A percentile compares a stretch with the other conserved stretches of the same genome.
These are phyloP conservation scores for Rhodotorula mucilaginosa DNA, from an alignment of 1,284 basidiomycete genomes.

Conservation along the genomic window DNA sequence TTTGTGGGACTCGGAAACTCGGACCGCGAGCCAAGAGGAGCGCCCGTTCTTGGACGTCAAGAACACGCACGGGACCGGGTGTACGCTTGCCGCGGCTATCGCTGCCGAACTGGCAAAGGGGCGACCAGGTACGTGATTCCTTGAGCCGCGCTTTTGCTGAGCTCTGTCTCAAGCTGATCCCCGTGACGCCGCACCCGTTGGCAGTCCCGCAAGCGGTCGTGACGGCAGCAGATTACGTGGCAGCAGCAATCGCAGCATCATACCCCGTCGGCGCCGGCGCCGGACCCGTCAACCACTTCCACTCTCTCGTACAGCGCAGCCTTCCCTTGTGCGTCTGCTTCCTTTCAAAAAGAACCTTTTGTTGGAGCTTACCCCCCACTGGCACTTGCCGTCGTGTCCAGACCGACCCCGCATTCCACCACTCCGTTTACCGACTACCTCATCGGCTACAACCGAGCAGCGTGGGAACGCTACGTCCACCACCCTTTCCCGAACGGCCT, in stretches of 20 bases:
- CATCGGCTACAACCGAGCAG: conserved; percentile 53
- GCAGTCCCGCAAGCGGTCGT: conserved; percentile 62
- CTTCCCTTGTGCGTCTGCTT: conserved; percentile 60
- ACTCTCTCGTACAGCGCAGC: conserved; percentile 57
- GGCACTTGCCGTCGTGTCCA: conserved; percentile 50
- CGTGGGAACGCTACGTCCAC: conserved; percentile 47
- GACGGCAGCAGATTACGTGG: conserved; percentile 67
- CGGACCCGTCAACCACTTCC: conserved; percentile 85
- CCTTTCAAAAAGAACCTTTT: background rate
- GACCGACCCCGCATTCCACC: conserved; percentile 63
- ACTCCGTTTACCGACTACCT: conserved; percentile 67
- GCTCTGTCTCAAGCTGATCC: background rate
- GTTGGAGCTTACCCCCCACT: background rate
- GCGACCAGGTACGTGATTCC: conserved; percentile 51
- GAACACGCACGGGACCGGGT: conserved; percentile 90
- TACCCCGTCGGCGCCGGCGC: conserved; percentile 69
- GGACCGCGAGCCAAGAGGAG: conserved; percentile 59
- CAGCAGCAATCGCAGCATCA: conserved; percentile 72
- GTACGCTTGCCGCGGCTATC: conserved; percentile 81
- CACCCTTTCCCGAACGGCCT: conserved; percentile 40
- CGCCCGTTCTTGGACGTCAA: conserved; percentile 65
- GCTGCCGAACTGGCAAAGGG: conserved; percentile 66
- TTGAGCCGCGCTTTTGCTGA: background rate
- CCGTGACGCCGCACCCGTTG: background rate
- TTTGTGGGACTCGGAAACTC: conserved; percentile 54